Evolutionary conservation across 306 rosid genomes (phyloP).

Genomic region (Vigna nakashimae): DNA sequence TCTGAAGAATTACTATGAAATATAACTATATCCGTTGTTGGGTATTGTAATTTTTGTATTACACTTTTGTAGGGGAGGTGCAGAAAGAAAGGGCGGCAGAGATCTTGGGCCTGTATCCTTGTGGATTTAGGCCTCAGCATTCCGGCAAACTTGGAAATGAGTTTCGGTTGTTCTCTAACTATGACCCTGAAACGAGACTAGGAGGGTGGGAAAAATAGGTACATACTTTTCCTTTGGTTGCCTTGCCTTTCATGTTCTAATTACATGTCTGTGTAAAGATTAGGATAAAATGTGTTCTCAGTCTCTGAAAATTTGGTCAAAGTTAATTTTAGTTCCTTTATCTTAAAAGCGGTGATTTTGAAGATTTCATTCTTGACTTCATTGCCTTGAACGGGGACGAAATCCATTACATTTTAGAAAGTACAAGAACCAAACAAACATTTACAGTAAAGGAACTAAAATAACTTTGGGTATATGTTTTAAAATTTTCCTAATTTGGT

Average conservation of each 20-base stretch:
- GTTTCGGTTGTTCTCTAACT: constrained; percentile 83
- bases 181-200: constrained; percentile 82
- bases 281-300: not conserved
- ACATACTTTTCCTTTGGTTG: constrained; percentile 22
- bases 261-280: not conserved
- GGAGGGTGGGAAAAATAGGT: constrained; percentile 80
- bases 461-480: too few relatives aligned
- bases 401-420: not conserved
- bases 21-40: not conserved
- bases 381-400: not conserved
- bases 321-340: not conserved
- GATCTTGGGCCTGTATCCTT: constrained; percentile 81
- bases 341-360: not conserved
- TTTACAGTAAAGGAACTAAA: not conserved
- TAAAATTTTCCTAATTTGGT: not conserved
- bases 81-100: constrained; percentile 88
- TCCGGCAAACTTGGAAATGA: constrained; percentile 89
- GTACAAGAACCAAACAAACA: not conserved
- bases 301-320: not conserved
- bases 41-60: constrained; percentile 23
- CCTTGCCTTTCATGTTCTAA: constrained; percentile 27
- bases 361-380: not conserved
- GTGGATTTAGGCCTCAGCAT: constrained; percentile 85
- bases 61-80: constrained; percentile 73
- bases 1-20: constrained; percentile 1